These are phyloP conservation scores for Rhododendron griersonianum DNA, from an alignment of 148 eudicot genomes.

Conservation along the genomic window DNA sequence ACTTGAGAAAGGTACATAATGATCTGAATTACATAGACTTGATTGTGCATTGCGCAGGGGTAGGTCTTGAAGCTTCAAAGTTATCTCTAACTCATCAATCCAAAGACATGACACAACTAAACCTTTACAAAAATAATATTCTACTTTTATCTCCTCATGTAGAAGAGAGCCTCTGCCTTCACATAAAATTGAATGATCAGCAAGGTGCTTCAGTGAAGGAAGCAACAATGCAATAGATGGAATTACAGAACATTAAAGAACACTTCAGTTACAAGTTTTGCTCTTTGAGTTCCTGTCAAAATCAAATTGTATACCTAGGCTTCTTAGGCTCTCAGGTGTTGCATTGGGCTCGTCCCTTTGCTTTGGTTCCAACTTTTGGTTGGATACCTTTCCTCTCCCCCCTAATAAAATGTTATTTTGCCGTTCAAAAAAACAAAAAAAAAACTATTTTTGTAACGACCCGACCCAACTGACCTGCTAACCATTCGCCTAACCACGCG, in stretches of 20 bases:
- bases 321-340: no score
- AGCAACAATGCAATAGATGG: not conserved
- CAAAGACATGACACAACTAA: not conserved
- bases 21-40: not conserved
- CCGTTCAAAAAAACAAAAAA: no score
- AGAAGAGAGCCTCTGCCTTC: not conserved
- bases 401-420: no score
- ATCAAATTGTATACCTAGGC: not conserved
- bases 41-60: not conserved
- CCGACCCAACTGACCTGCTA: no score
- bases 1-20: not conserved
- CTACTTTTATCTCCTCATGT: not conserved
- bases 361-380: no score
- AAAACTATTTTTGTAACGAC: no score
- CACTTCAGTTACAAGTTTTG: not conserved
- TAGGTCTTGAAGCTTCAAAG: not conserved
- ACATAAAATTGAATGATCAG: not conserved
- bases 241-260: not conserved
- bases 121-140: not conserved
- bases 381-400: no score
- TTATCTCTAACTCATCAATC: not conserved
- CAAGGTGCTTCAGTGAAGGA: not conserved
- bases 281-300: not conserved
- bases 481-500: no score
- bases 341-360: no score